Evolutionary conservation across 1,284 basidiomycete species (phyloP), one percentile per base, ranked within the genome.

Genomic region (Irpex sp.): DNA sequence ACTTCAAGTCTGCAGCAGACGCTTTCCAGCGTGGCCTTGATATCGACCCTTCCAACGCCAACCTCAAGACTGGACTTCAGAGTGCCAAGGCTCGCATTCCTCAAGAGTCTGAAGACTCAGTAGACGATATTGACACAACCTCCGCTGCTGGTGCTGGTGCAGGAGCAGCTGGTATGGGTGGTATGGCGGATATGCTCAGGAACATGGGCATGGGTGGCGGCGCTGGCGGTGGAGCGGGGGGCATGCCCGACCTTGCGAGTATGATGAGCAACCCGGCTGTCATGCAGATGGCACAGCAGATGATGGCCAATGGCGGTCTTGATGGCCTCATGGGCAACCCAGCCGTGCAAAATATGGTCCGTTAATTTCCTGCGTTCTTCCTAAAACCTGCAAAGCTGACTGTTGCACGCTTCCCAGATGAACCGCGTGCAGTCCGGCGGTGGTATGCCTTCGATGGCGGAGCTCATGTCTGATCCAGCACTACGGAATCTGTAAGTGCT

Each of bases 211-310:
- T 83, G 73, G 82, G 79, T 35, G 83, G 77, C 28, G 28, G 28
- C n/a, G 83, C 79, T 9, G 45, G 47, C 18, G 59, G 73, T 8
- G 87, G 82, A 5, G 86, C 74, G 5, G 91, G 90, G 3, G 93
- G 94, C 52, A 94, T 95, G 92, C 96, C 96, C 2, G 93, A 97
- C 76, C 65, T 99, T 28, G 86, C 88, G 4, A 75, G 82, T 60
- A 70, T 99, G 72, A 88, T 99, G 91, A 91, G 88, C 77, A 98
- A 99, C 77, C 96, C 96, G 1, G 88, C 88, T 75, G 83, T 96
- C 78, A 93, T 93, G 90, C 81, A 86, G 58, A 93, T 94, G 92
- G 90, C 96, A 3, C 91, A 96, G 77, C 88, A 92, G 74, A 86
- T 99, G 87, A 94, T 94, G 82, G 80, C 83, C 35, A 94, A 91